Base-by-base conservation (phyloP, 2,329 filamentous ascomycete species). In the Fusarium protoensiforme region DNA sequence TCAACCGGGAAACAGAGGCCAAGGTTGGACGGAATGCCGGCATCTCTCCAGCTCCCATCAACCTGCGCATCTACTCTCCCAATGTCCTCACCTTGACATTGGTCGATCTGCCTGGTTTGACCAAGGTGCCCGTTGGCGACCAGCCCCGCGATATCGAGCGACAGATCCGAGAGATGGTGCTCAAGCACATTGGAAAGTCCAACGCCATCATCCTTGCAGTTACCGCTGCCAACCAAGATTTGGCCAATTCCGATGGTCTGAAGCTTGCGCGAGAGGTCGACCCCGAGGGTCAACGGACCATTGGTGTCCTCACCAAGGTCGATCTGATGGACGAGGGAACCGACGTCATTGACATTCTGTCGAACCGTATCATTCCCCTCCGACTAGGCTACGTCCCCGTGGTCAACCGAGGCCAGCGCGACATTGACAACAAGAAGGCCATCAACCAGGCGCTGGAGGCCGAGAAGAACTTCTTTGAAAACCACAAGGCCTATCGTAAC, bases 261-360 rank as follows among this genome's bases (percentile, higher is more conserved):
- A 98, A 99, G 86, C 89, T 99, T 77, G 96, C 96, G 43, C 91
- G 96, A 79, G 96, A 99, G 85, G 96, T 99, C 46, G 96, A 99
- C 79, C 96, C 96, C 4, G 95, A 99, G 82, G 96, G 96, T 80
- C 96, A 98, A 86, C 91, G 96, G 82, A 99, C 96, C 58, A 99
- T 99, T 75, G 96, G 96, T 89, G 96, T 99, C 71, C 89, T 99
- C 78, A 98, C 96, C 78, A 99, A 99, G 89, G 95, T 99, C 70
- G 96, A 99, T 85, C 85, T 99, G 81, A 99, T 99, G 96, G 96
- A 99, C 83, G 94, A 98, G 29, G 96, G 96, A 64, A 99, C 96
- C 61, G 96, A 99, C 80, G 96, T 98, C 46, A 96, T 99, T 76
- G 96, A 99, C 84, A 99, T 99, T 86, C 88, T 99, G 79, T 97